phyloP scores from a whole-genome alignment of 495 filamentous ascomycete species.

The Hypoxylon lenormandii region DNA sequence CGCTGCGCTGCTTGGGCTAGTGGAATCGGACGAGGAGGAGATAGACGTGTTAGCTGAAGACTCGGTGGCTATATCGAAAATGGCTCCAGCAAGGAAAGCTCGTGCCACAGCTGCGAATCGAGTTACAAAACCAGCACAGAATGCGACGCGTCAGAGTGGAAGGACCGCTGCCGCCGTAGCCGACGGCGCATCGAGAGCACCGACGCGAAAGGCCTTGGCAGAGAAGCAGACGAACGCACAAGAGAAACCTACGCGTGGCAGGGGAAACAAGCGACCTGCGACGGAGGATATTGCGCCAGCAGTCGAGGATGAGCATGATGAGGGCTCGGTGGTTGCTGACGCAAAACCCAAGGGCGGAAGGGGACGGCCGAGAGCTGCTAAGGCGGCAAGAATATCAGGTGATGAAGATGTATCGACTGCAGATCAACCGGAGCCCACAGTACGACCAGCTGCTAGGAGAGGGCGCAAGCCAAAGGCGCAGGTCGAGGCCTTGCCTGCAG shows the following conservation, averaged over 20 bases:
- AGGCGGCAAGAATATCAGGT: conserved; percentile 36
- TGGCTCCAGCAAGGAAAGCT: conserved; percentile 61
- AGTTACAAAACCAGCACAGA: conserved; percentile 55
- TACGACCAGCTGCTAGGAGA: conserved; percentile 43
- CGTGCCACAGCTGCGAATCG: conserved; percentile 52
- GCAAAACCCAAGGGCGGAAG: conserved; percentile 42
- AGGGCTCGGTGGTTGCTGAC: conserved; percentile 19
- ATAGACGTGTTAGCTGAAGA: conserved; percentile 58
- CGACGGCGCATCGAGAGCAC: conserved; percentile 51
- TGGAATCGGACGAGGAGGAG: conserved; percentile 76
- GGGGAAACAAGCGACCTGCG: conserved; percentile 58
- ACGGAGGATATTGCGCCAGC: conserved; percentile 59
- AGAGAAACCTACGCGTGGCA: conserved; percentile 51
- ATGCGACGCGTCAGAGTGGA: conserved; percentile 48
- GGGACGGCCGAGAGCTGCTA: conserved; percentile 42
- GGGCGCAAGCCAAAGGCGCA: conserved; percentile 48
- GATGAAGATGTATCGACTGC: conserved; percentile 41
- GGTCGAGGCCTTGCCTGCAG: conserved; percentile 33
- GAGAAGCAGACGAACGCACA: conserved; percentile 64
- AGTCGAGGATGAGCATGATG: conserved; percentile 51
- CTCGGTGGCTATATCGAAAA: conserved; percentile 52
- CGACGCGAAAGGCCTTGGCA: conserved; percentile 60
- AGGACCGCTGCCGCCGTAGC: conserved; percentile 27
- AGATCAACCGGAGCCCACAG: conserved; percentile 28
- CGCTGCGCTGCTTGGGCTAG: conserved; percentile 69